Evolutionary conservation across 352 stramenopile genomes (phyloP).

Genomic region (Aphanomyces stellatus): DNA sequence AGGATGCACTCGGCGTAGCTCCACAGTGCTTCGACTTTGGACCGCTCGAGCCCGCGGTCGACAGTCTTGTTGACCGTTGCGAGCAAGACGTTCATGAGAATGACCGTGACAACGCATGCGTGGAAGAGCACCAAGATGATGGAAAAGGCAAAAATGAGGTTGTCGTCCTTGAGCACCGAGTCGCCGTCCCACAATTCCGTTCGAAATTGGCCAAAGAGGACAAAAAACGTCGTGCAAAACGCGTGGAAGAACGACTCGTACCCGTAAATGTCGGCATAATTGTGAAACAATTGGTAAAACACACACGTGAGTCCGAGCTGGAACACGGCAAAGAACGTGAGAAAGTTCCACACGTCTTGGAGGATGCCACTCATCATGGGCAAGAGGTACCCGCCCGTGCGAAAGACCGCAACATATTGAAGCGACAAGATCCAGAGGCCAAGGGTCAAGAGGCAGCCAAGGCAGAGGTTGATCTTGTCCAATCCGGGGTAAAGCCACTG

Average conservation of each 20-base stretch:
- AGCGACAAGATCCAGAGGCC: constrained; percentile 1
- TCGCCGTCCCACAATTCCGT: not conserved
- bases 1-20: constrained; percentile 12
- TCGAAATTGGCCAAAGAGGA: not conserved
- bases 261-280: not conserved
- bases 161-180: not conserved
- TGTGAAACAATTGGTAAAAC: constrained; percentile 6
- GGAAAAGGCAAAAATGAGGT: not conserved
- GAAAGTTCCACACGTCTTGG: constrained; percentile 7
- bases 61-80: constrained; percentile 19
- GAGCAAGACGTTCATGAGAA: constrained; percentile 17
- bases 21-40: constrained; percentile 1
- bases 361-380: not conserved
- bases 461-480: not conserved
- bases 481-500: not conserved
- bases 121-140: constrained; percentile 12
- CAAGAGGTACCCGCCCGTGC: not conserved
- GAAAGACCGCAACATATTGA: constrained; percentile 3
- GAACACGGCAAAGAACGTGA: not conserved
- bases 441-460: constrained; percentile 1
- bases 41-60: not conserved
- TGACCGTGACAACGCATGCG: not conserved
- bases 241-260: constrained; percentile 1
- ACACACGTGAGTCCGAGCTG: constrained; percentile 1
- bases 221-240: constrained; percentile 8